Percentiles rank a stretch among this genome's conserved stretches.
These are phyloP conservation scores for Plantago lanceolata DNA, from an alignment of 305 asterid species.

Conservation along the genomic window DNA sequence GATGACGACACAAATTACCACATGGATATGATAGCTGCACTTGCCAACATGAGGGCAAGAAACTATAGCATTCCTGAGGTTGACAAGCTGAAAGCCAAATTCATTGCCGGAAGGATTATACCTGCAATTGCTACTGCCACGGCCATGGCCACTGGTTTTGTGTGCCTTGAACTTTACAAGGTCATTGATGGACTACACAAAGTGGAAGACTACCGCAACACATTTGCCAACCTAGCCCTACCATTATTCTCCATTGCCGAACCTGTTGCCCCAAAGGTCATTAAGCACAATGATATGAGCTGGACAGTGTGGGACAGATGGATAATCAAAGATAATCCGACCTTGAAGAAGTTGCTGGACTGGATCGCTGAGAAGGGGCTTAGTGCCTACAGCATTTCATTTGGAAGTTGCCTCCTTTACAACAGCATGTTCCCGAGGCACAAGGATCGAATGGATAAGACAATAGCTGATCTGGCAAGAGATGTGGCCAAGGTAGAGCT, in stretches of 20 bases:
- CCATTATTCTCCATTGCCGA: slow-evolving; percentile 93
- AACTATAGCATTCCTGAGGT: slow-evolving; percentile 88
- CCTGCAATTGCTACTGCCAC: slow-evolving; percentile 96
- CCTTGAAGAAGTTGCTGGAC: slow-evolving; percentile 61
- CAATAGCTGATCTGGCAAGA: slow-evolving; percentile 57
- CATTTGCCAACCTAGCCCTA: slow-evolving; percentile 83
- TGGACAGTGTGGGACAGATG: slow-evolving; percentile 98
- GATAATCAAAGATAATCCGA: slow-evolving; percentile 60
- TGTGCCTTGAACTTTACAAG: slow-evolving; percentile 88
- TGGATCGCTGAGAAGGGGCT: slow-evolving; percentile 82
- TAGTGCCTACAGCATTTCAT: slow-evolving; percentile 79
- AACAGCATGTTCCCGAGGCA: slow-evolving; percentile 88
- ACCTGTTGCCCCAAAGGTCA: slow-evolving; percentile 70
- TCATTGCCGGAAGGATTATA: slow-evolving; percentile 88
- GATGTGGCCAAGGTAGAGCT: slow-evolving; percentile 77
- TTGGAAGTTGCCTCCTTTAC: slow-evolving; percentile 76
- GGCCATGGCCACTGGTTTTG: slow-evolving; percentile 92
- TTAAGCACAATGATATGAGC: slow-evolving; percentile 70
- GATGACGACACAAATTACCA: slow-evolving; percentile 92
- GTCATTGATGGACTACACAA: slow-evolving; percentile 69
- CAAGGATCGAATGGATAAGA: slow-evolving; percentile 80
- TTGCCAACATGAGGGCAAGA: slow-evolving; percentile 99
- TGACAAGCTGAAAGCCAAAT: slow-evolving; percentile 85
- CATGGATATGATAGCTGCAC: slow-evolving; percentile 87
- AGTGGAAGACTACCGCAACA: slow-evolving; percentile 83